These are phyloP conservation scores for Keqinozyma sinolaborantium DNA, from an alignment of 1,139 yeast genomes.

Conservation along the genomic window DNA sequence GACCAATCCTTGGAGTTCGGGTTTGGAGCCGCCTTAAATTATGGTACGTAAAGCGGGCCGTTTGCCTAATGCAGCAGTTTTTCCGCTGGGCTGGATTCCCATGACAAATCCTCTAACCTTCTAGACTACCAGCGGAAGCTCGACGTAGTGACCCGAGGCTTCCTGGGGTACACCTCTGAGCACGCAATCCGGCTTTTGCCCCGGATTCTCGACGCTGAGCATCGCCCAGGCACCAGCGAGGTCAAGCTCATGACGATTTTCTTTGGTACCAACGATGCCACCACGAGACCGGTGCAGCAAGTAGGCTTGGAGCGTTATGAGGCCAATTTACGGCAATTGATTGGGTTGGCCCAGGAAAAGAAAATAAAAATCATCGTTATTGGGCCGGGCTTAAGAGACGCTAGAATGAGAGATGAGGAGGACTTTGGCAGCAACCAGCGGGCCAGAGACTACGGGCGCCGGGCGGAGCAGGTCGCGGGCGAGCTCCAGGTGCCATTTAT, in stretches of 20 bases:
- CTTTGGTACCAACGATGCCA: constrained; percentile 77
- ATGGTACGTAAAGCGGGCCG: too few species aligned
- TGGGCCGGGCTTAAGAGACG: constrained; percentile 63
- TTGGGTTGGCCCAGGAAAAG: constrained; percentile 29
- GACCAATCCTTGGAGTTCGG: constrained; percentile 36
- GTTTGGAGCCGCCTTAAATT: constrained; percentile 49
- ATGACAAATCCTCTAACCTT: not conserved
- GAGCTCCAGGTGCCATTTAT: constrained; percentile 47
- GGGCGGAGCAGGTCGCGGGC: constrained; percentile 43
- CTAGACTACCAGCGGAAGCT: constrained; percentile 44
- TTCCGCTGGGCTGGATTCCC: constrained; percentile 6
- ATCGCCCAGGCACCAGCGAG: constrained; percentile 20
- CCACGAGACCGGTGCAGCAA: constrained; percentile 52
- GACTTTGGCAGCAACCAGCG: constrained; percentile 13
- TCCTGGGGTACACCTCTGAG: constrained; percentile 56
- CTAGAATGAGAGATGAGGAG: constrained; percentile 6
- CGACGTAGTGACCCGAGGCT: constrained; percentile 60
- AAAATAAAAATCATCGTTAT: constrained; percentile 52
- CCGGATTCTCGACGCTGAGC: constrained; percentile 41
- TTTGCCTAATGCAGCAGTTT: too few species aligned
- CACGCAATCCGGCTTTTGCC: constrained; percentile 49
- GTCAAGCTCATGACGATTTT: constrained; percentile 51
- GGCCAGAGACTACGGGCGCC: constrained; percentile 48
- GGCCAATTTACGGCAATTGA: constrained; percentile 42
- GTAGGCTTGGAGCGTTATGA: constrained; percentile 49